Percentiles rank a stretch among this genome's conserved stretches.
phyloP scores from a whole-genome alignment of 129 eudicot species.

The Tagetes erecta region DNA sequence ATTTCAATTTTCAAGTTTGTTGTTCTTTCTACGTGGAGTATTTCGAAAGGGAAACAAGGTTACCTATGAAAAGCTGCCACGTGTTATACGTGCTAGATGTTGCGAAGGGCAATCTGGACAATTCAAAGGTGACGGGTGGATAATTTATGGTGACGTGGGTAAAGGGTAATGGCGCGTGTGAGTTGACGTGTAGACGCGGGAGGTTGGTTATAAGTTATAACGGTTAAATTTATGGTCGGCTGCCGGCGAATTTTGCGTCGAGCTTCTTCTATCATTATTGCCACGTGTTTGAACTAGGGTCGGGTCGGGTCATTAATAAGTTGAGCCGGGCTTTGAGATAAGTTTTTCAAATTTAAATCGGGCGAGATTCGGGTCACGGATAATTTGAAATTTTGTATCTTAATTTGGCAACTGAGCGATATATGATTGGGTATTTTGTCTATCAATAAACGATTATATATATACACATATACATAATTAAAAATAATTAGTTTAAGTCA shows the following conservation, averaged over 20 bases:
- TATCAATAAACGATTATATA: too few species aligned
- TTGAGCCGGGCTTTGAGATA: too few species aligned
- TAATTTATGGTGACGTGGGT: constrained; percentile 4
- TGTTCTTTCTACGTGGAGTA: background rate
- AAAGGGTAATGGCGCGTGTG: constrained; percentile 10
- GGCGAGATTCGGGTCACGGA: too few species aligned
- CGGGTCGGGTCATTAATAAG: too few species aligned
- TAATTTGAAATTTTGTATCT: too few species aligned
- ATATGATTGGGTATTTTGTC: too few species aligned
- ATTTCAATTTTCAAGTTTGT: background rate
- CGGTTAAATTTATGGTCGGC: constrained; percentile 37
- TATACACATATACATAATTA: too few species aligned
- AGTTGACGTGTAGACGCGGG: constrained; percentile 30
- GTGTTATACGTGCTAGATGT: background rate
- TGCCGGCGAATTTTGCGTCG: constrained; percentile 35
- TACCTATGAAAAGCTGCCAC: constrained; percentile 22
- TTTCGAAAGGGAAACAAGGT: constrained; percentile 11
- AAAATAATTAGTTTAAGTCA: too few species aligned
- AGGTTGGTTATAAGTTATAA: constrained; percentile 11
- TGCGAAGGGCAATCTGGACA: constrained; percentile 12
- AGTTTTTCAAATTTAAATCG: too few species aligned
- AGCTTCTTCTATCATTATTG: constrained; percentile 25
- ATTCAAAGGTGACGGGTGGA: background rate
- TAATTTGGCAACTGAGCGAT: too few species aligned
- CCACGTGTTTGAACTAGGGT: constrained; percentile 11